Percentiles rank a stretch among this genome's conserved stretches.
These are phyloP conservation scores for Phoma sp. DNA, from an alignment of 2,329 filamentous ascomycete species.

Conservation along the genomic window DNA sequence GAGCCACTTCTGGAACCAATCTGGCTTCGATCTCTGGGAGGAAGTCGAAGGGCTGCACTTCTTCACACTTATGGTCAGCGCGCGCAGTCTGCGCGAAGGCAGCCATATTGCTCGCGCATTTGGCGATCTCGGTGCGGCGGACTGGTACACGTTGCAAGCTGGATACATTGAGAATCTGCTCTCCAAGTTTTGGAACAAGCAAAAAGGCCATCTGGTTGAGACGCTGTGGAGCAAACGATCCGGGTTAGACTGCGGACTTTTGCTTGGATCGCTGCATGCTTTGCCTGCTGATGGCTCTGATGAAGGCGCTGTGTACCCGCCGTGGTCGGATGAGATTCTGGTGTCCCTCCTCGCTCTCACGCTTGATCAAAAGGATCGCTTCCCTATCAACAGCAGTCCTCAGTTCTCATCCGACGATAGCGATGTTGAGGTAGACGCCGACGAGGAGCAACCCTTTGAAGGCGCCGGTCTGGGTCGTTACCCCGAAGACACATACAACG, in stretches of 20 bases:
- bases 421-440: conserved; percentile 6
- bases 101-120: conserved; percentile 43
- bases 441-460: conserved; percentile 22
- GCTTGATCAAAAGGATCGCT: conserved; percentile 44
- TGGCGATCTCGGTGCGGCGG: conserved; percentile 45
- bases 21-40: conserved; percentile 55
- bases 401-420: conserved; percentile 17
- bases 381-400: conserved; percentile 47
- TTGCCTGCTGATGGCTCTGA: conserved; percentile 25
- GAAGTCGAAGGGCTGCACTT: conserved; percentile 53
- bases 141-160: conserved; percentile 50
- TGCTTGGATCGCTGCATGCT: conserved; percentile 50
- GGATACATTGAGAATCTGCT: conserved; percentile 42
- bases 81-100: conserved; percentile 46
- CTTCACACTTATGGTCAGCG: conserved; percentile 50
- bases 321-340: conserved; percentile 49
- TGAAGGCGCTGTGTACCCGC: conserved; percentile 36
- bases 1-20: conserved; percentile 50
- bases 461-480: conserved; percentile 52
- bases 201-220: conserved; percentile 46
- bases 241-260: conserved; percentile 48
- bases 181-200: conserved; percentile 46
- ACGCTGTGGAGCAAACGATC: conserved; percentile 43
- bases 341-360: conserved; percentile 44
- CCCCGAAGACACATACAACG: conserved; percentile 53